Evolutionary conservation across 2,329 filamentous ascomycete species (phyloP).

Genomic region (Fusarium marasasianum): DNA sequence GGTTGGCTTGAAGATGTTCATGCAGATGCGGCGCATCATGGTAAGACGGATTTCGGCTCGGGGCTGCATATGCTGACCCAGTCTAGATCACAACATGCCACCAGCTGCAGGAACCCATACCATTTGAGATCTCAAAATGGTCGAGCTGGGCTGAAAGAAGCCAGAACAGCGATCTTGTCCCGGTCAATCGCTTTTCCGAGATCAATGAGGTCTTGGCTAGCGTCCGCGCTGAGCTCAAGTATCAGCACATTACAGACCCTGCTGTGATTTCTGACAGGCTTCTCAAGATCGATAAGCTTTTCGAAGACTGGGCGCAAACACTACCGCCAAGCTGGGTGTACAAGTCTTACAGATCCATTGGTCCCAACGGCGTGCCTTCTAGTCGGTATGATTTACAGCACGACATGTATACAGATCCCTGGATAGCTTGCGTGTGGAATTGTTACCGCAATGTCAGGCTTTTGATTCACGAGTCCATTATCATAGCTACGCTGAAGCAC

Average conservation of each 20-base stretch:
- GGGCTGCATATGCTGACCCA: not conserved
- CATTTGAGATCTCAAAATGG: slow-evolving; percentile 29
- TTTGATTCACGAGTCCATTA: slow-evolving; percentile 32
- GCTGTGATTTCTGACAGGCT: slow-evolving; percentile 3
- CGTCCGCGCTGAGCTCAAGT: slow-evolving; percentile 22
- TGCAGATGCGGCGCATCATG: slow-evolving; percentile 32
- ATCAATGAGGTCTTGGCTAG: slow-evolving; percentile 23
- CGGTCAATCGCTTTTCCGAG: slow-evolving; percentile 18
- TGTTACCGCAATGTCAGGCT: slow-evolving; percentile 31
- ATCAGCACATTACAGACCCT: slow-evolving; percentile 15
- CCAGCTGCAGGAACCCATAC: slow-evolving; percentile 36
- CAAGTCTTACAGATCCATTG: slow-evolving; percentile 17
- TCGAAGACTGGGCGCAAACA: slow-evolving; percentile 5
- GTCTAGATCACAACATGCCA: slow-evolving; percentile 32
- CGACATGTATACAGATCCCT: slow-evolving; percentile 26
- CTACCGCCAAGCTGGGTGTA: slow-evolving; percentile 16
- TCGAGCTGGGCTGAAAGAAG: slow-evolving; percentile 23
- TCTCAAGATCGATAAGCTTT: slow-evolving; percentile 16
- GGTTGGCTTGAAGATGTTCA: slow-evolving; percentile 24
- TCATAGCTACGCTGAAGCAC: slow-evolving; percentile 19
- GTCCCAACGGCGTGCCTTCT: slow-evolving; percentile 1
- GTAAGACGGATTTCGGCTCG: not conserved
- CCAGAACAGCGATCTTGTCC: not conserved
- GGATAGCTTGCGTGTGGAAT: slow-evolving; percentile 36
- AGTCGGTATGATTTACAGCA: slow-evolving; percentile 14